Percentiles rank a stretch among this genome's conserved stretches.
These are phyloP conservation scores for Lablab purpureus DNA, from an alignment of 306 rosid genomes.

Conservation along the genomic window DNA sequence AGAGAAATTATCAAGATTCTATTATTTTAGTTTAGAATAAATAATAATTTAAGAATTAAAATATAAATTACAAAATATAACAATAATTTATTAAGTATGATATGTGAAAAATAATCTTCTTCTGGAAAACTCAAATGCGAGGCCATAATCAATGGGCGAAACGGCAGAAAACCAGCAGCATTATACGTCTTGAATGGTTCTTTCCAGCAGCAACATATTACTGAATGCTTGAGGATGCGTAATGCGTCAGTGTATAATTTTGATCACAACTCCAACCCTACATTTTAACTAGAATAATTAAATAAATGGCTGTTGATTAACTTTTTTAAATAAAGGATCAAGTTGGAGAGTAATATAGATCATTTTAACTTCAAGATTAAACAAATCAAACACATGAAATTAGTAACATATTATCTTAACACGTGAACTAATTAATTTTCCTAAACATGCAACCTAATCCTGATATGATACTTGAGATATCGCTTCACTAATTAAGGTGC, in stretches of 20 bases:
- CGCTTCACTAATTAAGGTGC: neutral
- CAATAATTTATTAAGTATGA: too few species aligned
- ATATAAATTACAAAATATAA: too few species aligned
- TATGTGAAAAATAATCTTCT: too few species aligned
- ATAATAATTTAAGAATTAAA: too few species aligned
- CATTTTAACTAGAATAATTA: neutral
- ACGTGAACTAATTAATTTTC: neutral
- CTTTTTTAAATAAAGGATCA: neutral
- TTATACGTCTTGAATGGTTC: neutral
- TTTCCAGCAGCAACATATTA: neutral
- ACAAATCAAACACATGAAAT: neutral
- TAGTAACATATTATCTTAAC: neutral
- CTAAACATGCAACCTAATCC: conserved; percentile 5
- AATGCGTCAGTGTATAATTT: neutral
- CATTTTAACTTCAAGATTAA: too few species aligned
- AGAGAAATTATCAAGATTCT: too few species aligned
- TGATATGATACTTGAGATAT: neutral
- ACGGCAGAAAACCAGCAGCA: too few species aligned
- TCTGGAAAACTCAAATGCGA: neutral
- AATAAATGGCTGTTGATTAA: neutral
- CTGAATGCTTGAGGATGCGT: neutral
- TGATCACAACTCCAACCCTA: neutral
- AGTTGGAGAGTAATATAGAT: neutral
- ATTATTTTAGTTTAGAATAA: too few species aligned
- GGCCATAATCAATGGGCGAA: neutral